Evolutionary conservation across 257 asterid species (phyloP).

Genomic region (Prunella vulgaris): DNA sequence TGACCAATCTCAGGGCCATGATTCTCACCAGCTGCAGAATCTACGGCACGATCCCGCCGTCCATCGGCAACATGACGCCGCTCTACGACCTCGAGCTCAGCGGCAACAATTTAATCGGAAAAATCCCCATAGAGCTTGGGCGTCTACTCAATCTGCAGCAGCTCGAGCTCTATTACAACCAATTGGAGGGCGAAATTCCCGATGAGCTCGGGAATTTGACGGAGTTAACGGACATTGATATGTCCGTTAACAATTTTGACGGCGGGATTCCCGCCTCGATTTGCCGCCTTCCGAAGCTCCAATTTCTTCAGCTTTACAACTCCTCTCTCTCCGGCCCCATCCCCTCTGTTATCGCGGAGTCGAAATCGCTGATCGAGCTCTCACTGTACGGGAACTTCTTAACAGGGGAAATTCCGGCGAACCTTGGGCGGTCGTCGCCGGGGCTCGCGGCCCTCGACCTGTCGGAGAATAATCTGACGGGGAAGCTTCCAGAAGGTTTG

Average conservation of each 20-base stretch:
- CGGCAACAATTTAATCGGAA: slow-evolving; percentile 56
- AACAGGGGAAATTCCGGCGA: slow-evolving; percentile 66
- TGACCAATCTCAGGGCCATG: slow-evolving; percentile 46
- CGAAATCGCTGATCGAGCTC: slow-evolving; percentile 46
- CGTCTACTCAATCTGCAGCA: slow-evolving; percentile 44
- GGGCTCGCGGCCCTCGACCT: slow-evolving; percentile 55
- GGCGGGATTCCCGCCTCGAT: slow-evolving; percentile 67
- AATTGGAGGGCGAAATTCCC: slow-evolving; percentile 68
- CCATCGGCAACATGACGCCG: slow-evolving; percentile 70
- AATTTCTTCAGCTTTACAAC: slow-evolving; percentile 71
- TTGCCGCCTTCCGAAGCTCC: slow-evolving; percentile 70
- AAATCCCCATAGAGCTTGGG: slow-evolving; percentile 59
- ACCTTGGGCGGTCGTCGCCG: slow-evolving; percentile 66
- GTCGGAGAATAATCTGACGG: slow-evolving; percentile 75
- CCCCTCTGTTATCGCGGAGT: slow-evolving; percentile 53
- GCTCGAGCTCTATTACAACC: slow-evolving; percentile 88
- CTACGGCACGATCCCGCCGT: slow-evolving; percentile 50
- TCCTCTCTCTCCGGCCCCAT: slow-evolving; percentile 62
- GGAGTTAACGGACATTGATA: slow-evolving; percentile 56
- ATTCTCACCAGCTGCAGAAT: slow-evolving; percentile 57
- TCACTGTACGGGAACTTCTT: slow-evolving; percentile 73
- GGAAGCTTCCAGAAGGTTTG: slow-evolving; percentile 56
- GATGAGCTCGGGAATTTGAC: slow-evolving; percentile 76
- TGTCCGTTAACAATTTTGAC: slow-evolving; percentile 69
- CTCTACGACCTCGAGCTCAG: slow-evolving; percentile 73